These are phyloP conservation scores for Entoloma clypeatum DNA, from an alignment of 1,284 basidiomycete genomes.

Conservation along the genomic window DNA sequence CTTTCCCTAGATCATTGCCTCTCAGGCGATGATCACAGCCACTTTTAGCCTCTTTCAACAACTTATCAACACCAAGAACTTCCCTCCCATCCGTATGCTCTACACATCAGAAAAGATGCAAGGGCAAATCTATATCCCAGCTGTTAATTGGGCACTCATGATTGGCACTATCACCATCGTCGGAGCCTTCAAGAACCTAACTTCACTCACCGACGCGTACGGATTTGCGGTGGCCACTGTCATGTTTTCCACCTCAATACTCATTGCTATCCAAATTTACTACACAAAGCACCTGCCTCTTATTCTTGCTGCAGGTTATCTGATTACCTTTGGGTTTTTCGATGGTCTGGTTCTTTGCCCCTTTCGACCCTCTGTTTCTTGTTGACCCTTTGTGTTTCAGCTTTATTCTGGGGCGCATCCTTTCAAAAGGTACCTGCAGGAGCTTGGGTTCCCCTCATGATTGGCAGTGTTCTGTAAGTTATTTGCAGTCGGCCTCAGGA, in stretches of 20 bases:
- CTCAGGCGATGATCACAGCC: conserved; percentile 68
- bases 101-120: conserved; percentile 58
- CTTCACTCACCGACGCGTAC: conserved; percentile 43
- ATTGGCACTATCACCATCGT: conserved; percentile 54
- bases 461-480: conserved; percentile 47
- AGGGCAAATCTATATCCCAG: conserved; percentile 64
- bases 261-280: conserved; percentile 56
- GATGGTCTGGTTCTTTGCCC: conserved; percentile 32
- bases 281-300: conserved; percentile 51
- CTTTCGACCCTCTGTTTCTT: background rate
- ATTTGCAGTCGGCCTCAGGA: background rate
- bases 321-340: conserved; percentile 57
- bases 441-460: conserved; percentile 61
- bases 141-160: conserved; percentile 56
- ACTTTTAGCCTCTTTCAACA: conserved; percentile 65
- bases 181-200: conserved; percentile 51
- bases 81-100: conserved; percentile 55
- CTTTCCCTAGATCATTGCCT: conserved; percentile 45
- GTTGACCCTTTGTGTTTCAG: conserved; percentile 21
- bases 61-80: conserved; percentile 54
- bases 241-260: conserved; percentile 55
- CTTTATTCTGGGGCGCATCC: conserved; percentile 59
- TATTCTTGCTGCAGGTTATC: conserved; percentile 44
- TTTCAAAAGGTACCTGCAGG: conserved; percentile 59
- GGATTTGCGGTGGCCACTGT: conserved; percentile 47